phyloP scores from a whole-genome alignment of 148 eudicot genomes.

The Suaeda aralocaspica region DNA sequence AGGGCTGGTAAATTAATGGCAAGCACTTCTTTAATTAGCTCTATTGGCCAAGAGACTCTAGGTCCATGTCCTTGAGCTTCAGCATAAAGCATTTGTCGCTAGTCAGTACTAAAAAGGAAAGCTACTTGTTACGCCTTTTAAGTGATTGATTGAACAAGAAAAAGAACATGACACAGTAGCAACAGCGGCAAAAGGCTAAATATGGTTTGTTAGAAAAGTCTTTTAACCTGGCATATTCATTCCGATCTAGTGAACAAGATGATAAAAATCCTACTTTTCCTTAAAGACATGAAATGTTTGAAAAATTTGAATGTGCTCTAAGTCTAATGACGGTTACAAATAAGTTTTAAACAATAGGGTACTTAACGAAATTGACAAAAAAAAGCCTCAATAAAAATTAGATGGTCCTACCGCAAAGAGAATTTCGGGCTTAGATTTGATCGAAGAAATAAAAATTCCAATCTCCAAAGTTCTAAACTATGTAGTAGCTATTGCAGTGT shows the following conservation, averaged over 20 bases:
- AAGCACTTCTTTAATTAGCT: constrained; percentile 52
- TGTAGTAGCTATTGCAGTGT: background rate
- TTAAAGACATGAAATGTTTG: background rate
- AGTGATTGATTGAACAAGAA: background rate
- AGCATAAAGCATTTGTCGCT: constrained; percentile 52
- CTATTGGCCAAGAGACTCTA: constrained; percentile 83
- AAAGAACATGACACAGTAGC: background rate
- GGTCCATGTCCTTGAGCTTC: constrained; percentile 63
- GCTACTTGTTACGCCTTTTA: background rate
- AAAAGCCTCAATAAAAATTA: background rate
- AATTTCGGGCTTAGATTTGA: background rate
- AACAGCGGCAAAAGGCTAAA: background rate
- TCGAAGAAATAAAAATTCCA: background rate
- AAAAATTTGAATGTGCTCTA: no score
- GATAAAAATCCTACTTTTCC: background rate
- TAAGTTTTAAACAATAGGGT: no score
- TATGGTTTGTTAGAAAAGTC: background rate
- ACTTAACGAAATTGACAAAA: background rate
- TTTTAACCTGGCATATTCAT: background rate
- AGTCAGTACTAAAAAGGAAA: constrained; percentile 29
- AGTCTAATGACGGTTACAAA: background rate
- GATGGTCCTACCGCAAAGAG: background rate
- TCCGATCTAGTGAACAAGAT: background rate
- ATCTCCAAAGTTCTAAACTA: background rate
- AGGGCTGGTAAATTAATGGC: constrained; percentile 35